Conservation (phyloP, 345 rosid genomes). For the Boechera divaricarpa region DNA sequence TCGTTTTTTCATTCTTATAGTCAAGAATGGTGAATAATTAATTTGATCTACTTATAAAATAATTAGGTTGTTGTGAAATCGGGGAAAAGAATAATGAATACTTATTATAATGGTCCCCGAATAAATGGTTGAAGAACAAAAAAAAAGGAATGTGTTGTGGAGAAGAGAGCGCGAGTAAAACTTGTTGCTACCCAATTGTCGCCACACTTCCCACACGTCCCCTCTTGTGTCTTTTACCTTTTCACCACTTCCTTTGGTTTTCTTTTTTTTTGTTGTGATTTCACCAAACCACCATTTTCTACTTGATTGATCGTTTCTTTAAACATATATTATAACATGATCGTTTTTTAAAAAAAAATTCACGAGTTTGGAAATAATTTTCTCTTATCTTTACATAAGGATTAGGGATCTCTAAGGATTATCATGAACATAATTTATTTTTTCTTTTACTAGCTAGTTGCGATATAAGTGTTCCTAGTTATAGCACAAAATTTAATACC, state of each 20-base stretch:
- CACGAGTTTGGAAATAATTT: too few relatives aligned
- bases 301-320: too few relatives aligned
- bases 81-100: constrained; percentile 35
- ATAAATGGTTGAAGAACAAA: constrained; percentile 16
- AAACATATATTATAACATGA: too few relatives aligned
- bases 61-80: constrained; percentile 31
- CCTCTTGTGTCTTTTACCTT: constrained; percentile 38
- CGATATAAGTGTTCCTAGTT: neutral
- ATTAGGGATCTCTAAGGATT: too few relatives aligned
- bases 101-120: constrained; percentile 28
- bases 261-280: neutral
- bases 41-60: neutral
- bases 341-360: too few relatives aligned
- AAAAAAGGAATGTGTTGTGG: constrained; percentile 49
- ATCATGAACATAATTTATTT: neutral
- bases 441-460: constrained; percentile 9
- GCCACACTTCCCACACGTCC: constrained; percentile 63
- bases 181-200: constrained; percentile 47
- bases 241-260: constrained; percentile 9
- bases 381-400: neutral
- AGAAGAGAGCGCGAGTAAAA: constrained; percentile 54
- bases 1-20: neutral
- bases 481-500: neutral
- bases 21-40: constrained; percentile 20
- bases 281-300: neutral